Base-by-base conservation (phyloP, 352 stramenopile species). In the Phytophthora cajani region DNA sequence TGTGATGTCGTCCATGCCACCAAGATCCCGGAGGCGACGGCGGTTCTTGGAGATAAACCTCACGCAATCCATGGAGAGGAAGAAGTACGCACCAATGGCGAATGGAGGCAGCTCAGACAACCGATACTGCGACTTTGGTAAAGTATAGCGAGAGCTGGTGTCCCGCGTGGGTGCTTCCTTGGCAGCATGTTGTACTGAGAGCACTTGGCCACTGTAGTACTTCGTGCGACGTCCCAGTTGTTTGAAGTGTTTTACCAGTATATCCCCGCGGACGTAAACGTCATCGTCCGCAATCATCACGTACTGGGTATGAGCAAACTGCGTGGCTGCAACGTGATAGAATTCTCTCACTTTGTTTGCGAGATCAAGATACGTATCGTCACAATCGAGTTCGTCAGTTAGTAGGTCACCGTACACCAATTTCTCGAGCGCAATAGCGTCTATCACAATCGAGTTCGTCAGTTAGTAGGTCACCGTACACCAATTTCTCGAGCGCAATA, bases 251-350 rank as follows among this genome's bases (percentile, higher is more conserved):
- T 21, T 14, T 3, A 72, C 36, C 5, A 85, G 25, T 38, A 70
- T 9, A 32, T 85, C 75, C 8, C 79, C 52, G 23, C 66, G 71
- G 5, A 89, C 55, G 40, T 87, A 89, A 16, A 90, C 67, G 49
- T 91, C 80, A 40, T 90, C 83, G 61, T 91, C 82, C 5, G 76
- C 66, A 27, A 90, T 72, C 78, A 91, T 84, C 23, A 27, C 23
- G 23, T 27, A 27, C 23, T 27, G 23, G 23, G 23, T 27, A 27
- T 27, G 23, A 27, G 23, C 23, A 27, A 27, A 27, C 23, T 2
- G 23, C 27, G 27, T 30, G 27, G 27, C 27, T 30, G 64, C 64
- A n/a, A 79, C 76, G 23, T 68, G 49, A 14, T 84, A 32, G 30
- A 89, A 87, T 21, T 66, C 74, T 16, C 68, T 79, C 9, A 82